Conservation (phyloP, 148 eudicot genomes). For the Spergularia marina region DNA sequence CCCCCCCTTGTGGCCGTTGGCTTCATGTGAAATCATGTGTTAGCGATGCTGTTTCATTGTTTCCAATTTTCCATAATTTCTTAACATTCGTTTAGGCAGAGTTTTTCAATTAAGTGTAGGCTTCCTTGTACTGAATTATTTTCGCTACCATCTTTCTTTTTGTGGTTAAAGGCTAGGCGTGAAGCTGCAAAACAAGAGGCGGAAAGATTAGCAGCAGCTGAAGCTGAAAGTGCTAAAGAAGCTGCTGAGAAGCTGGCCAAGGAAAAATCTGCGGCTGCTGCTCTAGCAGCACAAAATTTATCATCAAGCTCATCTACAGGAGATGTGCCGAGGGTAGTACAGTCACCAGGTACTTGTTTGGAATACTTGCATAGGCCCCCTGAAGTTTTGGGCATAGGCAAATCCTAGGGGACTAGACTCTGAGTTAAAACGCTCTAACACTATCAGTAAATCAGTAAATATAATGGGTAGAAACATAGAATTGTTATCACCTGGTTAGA, state of each 20-base stretch:
- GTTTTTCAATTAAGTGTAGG: slow-evolving; percentile 1
- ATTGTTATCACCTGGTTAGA: too few species aligned
- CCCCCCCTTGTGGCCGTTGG: neutral
- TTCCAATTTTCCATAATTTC: neutral
- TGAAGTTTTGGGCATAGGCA: too few species aligned
- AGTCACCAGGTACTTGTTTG: slow-evolving; percentile 41
- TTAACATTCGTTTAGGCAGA: neutral
- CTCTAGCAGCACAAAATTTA: slow-evolving; percentile 32
- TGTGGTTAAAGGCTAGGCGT: slow-evolving; percentile 52
- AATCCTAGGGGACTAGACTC: too few species aligned
- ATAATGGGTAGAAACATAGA: too few species aligned
- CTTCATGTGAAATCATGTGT: neutral
- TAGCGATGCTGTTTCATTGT: neutral
- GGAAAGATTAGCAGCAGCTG: slow-evolving; percentile 56
- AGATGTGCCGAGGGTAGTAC: slow-evolving; percentile 31
- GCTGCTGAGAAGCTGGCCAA: slow-evolving; percentile 50
- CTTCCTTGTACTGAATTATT: neutral
- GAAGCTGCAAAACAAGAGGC: slow-evolving; percentile 61
- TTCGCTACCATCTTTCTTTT: neutral
- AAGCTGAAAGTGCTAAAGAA: slow-evolving; percentile 75
- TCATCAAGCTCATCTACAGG: slow-evolving; percentile 27
- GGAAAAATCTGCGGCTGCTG: slow-evolving; percentile 35
- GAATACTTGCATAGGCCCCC: too few species aligned
- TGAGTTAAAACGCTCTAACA: too few species aligned
- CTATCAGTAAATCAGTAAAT: too few species aligned